Conservation (phyloP, 2,329 filamentous ascomycete species). For the Verruconis gallopava region DNA sequence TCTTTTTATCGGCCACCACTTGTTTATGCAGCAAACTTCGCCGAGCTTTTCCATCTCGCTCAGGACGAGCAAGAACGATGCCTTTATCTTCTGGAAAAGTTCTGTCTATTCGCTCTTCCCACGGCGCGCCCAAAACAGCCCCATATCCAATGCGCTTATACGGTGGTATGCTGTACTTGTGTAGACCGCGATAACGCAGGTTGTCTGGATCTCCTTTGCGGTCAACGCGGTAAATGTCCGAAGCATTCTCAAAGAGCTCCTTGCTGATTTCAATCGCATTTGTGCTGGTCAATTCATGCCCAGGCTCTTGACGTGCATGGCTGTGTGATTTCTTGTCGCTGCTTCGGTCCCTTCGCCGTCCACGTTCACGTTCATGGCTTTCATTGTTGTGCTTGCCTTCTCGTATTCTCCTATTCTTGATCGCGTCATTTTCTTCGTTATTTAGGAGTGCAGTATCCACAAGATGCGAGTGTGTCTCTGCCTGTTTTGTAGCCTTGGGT, state of each 20-base stretch:
- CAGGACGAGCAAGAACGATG: conserved; percentile 3
- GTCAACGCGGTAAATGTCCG: conserved; percentile 49
- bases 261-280: not conserved
- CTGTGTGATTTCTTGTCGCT: not conserved
- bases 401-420: not conserved
- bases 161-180: conserved; percentile 56
- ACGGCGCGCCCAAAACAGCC: conserved; percentile 52
- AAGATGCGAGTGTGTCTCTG: too few relatives aligned
- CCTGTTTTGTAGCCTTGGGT: too few relatives aligned
- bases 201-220: conserved; percentile 66
- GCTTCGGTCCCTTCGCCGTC: not conserved
- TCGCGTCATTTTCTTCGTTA: not conserved
- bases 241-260: not conserved
- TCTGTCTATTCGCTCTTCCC: conserved; percentile 52
- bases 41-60: conserved; percentile 11
- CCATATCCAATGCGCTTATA: conserved; percentile 61
- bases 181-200: conserved; percentile 57
- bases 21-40: conserved; percentile 28
- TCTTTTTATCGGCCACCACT: not conserved
- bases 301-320: not conserved
- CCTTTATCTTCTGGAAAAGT: conserved; percentile 40
- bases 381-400: not conserved
- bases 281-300: not conserved
- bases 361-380: conserved; percentile 8
- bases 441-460: too few relatives aligned